Evolutionary conservation across 768 basidiomycete species (phyloP).

Genomic region (Tricholoma hemisulphureum): DNA sequence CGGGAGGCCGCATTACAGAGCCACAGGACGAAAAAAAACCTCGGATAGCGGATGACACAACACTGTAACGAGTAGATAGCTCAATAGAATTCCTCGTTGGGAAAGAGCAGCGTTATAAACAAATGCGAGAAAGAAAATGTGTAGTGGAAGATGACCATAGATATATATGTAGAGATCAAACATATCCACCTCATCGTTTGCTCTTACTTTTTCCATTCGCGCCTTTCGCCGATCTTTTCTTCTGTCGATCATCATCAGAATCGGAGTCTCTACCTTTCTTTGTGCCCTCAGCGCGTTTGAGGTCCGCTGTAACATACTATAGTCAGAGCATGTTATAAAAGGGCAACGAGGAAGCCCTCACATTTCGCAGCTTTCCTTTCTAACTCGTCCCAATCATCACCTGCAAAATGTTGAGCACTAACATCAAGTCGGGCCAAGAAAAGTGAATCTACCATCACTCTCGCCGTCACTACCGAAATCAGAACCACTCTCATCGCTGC

Average conservation of each 20-base stretch:
- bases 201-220: slow-evolving; percentile 34
- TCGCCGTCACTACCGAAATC: slow-evolving; percentile 55
- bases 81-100: too few species aligned
- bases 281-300: slow-evolving; percentile 43
- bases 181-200: slow-evolving; percentile 25
- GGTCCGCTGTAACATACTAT: slow-evolving; percentile 42
- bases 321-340: slow-evolving; percentile 13
- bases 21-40: neutral
- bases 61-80: neutral
- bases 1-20: slow-evolving; percentile 33
- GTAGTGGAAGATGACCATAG: neutral
- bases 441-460: slow-evolving; percentile 56
- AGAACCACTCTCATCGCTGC: slow-evolving; percentile 63
- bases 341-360: slow-evolving; percentile 29
- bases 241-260: slow-evolving; percentile 48
- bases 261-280: slow-evolving; percentile 46
- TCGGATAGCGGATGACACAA: neutral
- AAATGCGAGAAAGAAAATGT: neutral
- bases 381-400: slow-evolving; percentile 96
- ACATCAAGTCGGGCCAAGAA: slow-evolving; percentile 7
- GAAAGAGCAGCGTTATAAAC: neutral
- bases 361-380: slow-evolving; percentile 90
- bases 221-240: slow-evolving; percentile 44
- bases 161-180: neutral
- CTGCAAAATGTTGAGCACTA: slow-evolving; percentile 31